Base-by-base conservation (phyloP, 495 filamentous ascomycete genomes). In the Talaromyces nanjingensis region DNA sequence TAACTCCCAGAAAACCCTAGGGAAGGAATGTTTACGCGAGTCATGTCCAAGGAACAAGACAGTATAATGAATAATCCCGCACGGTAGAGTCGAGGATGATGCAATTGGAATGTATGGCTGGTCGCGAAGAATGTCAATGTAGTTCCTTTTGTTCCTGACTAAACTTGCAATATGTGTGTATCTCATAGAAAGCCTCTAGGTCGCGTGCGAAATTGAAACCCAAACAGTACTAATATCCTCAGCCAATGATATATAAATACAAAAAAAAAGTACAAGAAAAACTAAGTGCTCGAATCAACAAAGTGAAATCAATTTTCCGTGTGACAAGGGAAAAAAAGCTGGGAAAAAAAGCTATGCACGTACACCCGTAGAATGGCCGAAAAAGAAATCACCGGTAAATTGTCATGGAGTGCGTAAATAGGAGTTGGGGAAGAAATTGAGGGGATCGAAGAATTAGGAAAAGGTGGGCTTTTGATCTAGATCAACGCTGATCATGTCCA, bases 401-500 rank as follows among this genome's bases (percentile, higher is more conserved):
- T 59, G 12, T 49, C 45, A 49, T 49, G 16, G 45, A 49, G 45
- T 49, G 45, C 45, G 45, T 49, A 49, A 45, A 16, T 49, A 20
- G 45, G 11, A 49, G 45, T 20, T n/a, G 68, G 54, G 22, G 71
- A 70, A 64, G 14, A n/a, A 33, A 53, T 53, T 31, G 33, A 16
- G 25, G 22, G 37, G 52, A 53, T 33, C 53, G 22, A 27, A 22
- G 60, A 14, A 29, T 8, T 39, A 20, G 29, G 56, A 33, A 31
- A 22, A 39, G 14, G 31, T 24, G 16, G 31, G 9, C n/a, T 37
- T 27, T 37, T 42, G 20, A 34, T 7, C 31, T 20, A 22, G 31
- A 56, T 45, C 39, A 42, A 18, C 59, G 33, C 18, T 72, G 67
- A 57, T 79, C 77, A 57, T 76, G 74, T 54, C 85, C 86, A 55